Evolutionary conservation across 495 filamentous ascomycete genomes (phyloP).

Genomic region (Collariella sp.): DNA sequence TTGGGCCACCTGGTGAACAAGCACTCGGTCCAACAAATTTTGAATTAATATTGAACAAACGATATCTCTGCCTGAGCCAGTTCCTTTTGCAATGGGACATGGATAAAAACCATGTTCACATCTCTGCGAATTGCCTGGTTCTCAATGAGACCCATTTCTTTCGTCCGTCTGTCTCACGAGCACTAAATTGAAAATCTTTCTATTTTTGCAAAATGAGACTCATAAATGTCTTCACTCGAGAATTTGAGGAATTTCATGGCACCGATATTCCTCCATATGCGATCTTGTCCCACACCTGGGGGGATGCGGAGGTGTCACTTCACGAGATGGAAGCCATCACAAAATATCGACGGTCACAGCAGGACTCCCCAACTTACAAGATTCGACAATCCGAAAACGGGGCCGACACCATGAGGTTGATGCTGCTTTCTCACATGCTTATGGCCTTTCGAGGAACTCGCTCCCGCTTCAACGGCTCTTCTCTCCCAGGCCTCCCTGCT

Average conservation of each 20-base stretch:
- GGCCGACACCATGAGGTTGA: conserved; percentile 18
- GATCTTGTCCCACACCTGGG: conserved; percentile 41
- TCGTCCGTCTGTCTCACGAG: no score
- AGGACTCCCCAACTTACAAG: background rate
- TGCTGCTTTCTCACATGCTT: conserved; percentile 22
- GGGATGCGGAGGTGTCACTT: conserved; percentile 28
- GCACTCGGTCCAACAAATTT: conserved; percentile 17
- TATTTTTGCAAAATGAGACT: conserved; percentile 31
- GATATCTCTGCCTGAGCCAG: no score
- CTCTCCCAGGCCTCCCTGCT: conserved; percentile 3
- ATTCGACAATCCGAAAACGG: background rate
- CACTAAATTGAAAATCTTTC: no score
- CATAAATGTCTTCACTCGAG: conserved; percentile 28
- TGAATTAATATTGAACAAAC: no score
- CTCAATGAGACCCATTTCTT: no score
- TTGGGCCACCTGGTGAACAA: conserved; percentile 17
- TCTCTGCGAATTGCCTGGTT: no score
- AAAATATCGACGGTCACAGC: conserved; percentile 8
- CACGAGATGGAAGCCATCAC: conserved; percentile 18
- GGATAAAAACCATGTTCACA: no score
- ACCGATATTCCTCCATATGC: conserved; percentile 31
- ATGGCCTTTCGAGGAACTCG: conserved; percentile 17
- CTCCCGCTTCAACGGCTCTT: background rate
- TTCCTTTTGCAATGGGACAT: no score
- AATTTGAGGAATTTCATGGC: conserved; percentile 28